Evolutionary conservation across 495 filamentous ascomycete genomes (phyloP).

Genomic region (Bacidia rubella): DNA sequence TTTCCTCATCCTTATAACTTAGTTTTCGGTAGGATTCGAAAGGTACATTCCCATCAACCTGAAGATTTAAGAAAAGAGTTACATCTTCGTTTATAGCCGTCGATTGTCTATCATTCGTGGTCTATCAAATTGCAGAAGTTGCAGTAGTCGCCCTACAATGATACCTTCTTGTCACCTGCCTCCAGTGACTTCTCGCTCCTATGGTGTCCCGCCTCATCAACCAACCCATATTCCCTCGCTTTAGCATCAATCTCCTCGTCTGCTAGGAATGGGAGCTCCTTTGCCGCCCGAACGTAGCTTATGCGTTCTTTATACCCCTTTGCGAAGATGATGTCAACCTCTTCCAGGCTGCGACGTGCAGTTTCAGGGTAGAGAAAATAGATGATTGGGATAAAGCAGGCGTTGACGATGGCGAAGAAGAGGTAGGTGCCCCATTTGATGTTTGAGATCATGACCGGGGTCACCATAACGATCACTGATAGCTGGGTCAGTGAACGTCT

Average conservation of each 20-base stretch:
- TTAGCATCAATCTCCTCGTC: slow-evolving; percentile 51
- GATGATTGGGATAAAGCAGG: slow-evolving; percentile 56
- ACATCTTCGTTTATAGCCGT: no score
- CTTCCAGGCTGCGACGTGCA: slow-evolving; percentile 53
- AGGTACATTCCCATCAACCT: no score
- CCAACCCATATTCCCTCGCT: slow-evolving; percentile 47
- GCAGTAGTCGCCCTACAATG: no score
- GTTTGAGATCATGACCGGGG: slow-evolving; percentile 53
- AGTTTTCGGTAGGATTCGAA: no score
- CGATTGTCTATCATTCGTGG: no score
- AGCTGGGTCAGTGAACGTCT: not conserved
- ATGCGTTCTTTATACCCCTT: slow-evolving; percentile 67
- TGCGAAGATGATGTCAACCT: slow-evolving; percentile 70
- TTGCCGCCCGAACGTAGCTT: slow-evolving; percentile 54
- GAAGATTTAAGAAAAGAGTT: no score
- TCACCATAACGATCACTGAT: slow-evolving; percentile 59
- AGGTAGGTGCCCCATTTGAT: slow-evolving; percentile 69
- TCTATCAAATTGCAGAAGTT: no score
- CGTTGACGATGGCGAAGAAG: slow-evolving; percentile 63
- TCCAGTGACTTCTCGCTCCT: no score
- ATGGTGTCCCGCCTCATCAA: slow-evolving; percentile 1
- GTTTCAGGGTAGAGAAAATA: slow-evolving; percentile 72
- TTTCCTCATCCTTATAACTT: no score
- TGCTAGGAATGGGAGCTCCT: slow-evolving; percentile 53
- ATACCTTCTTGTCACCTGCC: no score